A percentile compares a stretch with the other conserved stretches of the same genome.
phyloP scores from a whole-genome alignment of 2,329 filamentous ascomycete species.

The Pyrenophora graminea region DNA sequence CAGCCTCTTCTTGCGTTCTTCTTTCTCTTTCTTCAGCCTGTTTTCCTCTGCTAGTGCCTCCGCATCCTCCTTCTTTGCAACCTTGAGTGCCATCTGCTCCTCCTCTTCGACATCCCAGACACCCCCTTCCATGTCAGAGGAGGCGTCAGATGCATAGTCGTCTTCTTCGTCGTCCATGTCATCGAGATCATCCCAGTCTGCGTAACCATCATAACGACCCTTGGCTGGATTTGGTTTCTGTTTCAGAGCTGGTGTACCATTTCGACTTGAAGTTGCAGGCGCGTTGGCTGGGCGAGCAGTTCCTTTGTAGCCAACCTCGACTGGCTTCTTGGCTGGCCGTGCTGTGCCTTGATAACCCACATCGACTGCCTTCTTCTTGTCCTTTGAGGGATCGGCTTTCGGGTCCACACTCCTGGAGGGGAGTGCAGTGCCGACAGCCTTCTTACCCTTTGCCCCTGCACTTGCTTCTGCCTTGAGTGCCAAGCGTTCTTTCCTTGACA shows the following conservation, averaged over 20 bases:
- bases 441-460: constrained; percentile 41
- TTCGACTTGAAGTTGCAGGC: constrained; percentile 30
- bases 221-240: constrained; percentile 36
- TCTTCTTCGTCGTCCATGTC: constrained; percentile 64
- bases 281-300: constrained; percentile 37
- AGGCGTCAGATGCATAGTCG: constrained; percentile 66
- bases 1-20: constrained; percentile 43
- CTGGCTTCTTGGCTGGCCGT: constrained; percentile 45
- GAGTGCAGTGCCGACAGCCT: constrained; percentile 19
- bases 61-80: constrained; percentile 70
- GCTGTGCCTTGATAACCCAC: constrained; percentile 56
- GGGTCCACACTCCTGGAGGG: constrained; percentile 19
- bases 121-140: constrained; percentile 79
- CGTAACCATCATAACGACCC: constrained; percentile 47
- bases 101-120: constrained; percentile 74
- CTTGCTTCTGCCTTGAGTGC: constrained; percentile 53
- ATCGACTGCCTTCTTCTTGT: constrained; percentile 46
- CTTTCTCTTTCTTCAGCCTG: constrained; percentile 41
- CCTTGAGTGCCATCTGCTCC: constrained; percentile 64
- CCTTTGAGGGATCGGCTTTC: constrained; percentile 35
- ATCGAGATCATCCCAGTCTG: constrained; percentile 45
- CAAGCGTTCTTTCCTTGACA: constrained; percentile 60
- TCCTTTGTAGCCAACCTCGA: constrained; percentile 44
- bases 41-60: constrained; percentile 64
- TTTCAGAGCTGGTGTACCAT: constrained; percentile 32